These are phyloP conservation scores for Hamamelis virginiana DNA, from an alignment of 164 flowering plant species.

Conservation along the genomic window DNA sequence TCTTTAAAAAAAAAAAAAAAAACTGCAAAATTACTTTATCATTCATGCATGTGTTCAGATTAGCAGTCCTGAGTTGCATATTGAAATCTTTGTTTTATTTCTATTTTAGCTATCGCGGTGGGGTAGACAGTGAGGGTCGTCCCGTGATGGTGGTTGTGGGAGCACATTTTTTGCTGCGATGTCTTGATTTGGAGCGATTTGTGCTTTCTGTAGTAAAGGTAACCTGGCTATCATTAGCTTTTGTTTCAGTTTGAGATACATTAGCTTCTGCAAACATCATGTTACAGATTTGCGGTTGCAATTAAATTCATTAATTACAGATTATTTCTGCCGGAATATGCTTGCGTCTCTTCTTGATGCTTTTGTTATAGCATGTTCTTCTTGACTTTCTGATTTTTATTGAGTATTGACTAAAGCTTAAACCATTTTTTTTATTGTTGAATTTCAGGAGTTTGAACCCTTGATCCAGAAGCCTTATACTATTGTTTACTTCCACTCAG, in stretches of 20 bases:
- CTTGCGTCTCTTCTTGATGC: constrained; percentile 3
- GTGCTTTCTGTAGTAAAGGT: constrained; percentile 91
- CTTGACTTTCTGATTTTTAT: background rate
- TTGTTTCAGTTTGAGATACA: background rate
- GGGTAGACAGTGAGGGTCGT: constrained; percentile 97
- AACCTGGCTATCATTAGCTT: background rate
- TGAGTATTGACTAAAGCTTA: background rate
- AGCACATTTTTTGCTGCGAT: constrained; percentile 96
- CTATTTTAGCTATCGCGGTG: constrained; percentile 84
- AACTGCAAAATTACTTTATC: no score
- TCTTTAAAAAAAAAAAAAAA: background rate
- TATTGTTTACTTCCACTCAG: constrained; percentile 95
- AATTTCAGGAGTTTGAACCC: constrained; percentile 94
- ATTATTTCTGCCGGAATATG: constrained; percentile 4
- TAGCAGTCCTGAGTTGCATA: background rate
- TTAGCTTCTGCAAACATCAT: background rate
- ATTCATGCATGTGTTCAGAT: background rate
- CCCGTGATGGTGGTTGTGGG: constrained; percentile 99
- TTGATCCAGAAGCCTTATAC: constrained; percentile 93
- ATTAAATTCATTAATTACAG: background rate
- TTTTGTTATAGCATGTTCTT: background rate
- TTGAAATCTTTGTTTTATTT: background rate
- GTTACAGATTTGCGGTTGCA: background rate
- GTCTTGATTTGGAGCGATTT: constrained; percentile 98
- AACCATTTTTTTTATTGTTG: background rate